Percentiles rank a stretch among this genome's conserved stretches.
These are phyloP conservation scores for Meyerozyma guilliermondii DNA, from an alignment of 1,139 yeast genomes.

Conservation along the genomic window DNA sequence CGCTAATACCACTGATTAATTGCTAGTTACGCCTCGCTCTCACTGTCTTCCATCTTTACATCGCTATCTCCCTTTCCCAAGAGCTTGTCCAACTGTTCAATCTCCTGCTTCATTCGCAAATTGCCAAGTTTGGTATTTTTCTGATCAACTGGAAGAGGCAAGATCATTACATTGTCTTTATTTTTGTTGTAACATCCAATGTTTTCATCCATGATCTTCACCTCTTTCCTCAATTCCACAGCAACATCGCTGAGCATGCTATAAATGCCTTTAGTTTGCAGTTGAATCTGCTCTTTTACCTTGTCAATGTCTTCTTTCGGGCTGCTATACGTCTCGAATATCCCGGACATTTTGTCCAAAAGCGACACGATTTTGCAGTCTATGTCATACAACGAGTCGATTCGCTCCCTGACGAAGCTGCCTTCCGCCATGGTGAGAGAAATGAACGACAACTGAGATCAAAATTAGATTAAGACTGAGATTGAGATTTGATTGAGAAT, in stretches of 20 bases:
- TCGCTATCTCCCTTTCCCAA: slow-evolving; percentile 12
- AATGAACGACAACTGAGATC: background rate
- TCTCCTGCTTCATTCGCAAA: slow-evolving; percentile 38
- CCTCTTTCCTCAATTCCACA: slow-evolving; percentile 49
- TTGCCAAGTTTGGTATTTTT: slow-evolving; percentile 56
- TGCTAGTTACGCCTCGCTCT: background rate
- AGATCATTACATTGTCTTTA: slow-evolving; percentile 45
- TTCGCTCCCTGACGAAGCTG: slow-evolving; percentile 38
- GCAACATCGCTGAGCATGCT: slow-evolving; percentile 35
- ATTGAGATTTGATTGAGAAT: background rate
- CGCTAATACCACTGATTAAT: background rate
- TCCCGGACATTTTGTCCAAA: slow-evolving; percentile 30
- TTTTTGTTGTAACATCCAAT: slow-evolving; percentile 44
- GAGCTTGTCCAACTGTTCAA: slow-evolving; percentile 22
- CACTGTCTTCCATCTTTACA: slow-evolving; percentile 4
- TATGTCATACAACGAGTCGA: slow-evolving; percentile 40
- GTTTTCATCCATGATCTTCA: slow-evolving; percentile 53
- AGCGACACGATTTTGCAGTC: slow-evolving; percentile 42
- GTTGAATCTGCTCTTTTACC: slow-evolving; percentile 20
- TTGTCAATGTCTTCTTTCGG: slow-evolving; percentile 13
- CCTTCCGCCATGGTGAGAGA: slow-evolving; percentile 4
- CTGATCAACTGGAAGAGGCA: slow-evolving; percentile 58
- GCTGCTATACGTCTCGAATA: slow-evolving; percentile 36
- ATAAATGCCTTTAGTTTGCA: slow-evolving; percentile 31
- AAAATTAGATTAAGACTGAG: background rate